Conservation (phyloP, 345 rosid genomes). For the Gossypium arboreum region DNA sequence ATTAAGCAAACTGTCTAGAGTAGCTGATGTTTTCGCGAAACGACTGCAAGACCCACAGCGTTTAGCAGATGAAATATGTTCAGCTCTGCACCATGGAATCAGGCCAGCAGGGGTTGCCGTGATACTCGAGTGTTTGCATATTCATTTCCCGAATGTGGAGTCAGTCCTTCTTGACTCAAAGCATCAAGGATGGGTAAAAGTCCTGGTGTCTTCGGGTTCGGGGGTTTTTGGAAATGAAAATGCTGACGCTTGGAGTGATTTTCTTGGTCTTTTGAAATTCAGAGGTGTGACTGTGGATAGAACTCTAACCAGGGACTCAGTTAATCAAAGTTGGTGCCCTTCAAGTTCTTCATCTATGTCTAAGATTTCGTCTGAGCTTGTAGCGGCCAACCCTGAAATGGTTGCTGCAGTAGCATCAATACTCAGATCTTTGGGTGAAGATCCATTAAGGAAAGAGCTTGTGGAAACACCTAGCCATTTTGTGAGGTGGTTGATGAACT, state of each 20-base stretch:
- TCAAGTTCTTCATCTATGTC: constrained; percentile 32
- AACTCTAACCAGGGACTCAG: constrained; percentile 21
- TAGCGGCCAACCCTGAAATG: constrained; percentile 46
- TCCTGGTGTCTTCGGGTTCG: constrained; percentile 56
- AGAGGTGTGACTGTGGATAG: constrained; percentile 43
- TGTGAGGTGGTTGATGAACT: constrained; percentile 81
- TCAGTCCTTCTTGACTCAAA: constrained; percentile 40
- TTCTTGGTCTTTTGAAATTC: constrained; percentile 56
- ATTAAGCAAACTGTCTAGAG: constrained; percentile 89
- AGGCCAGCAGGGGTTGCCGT: constrained; percentile 86
- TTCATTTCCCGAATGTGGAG: constrained; percentile 64
- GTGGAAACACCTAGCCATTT: constrained; percentile 69
- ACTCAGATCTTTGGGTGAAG: constrained; percentile 73
- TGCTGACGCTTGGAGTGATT: constrained; percentile 66
- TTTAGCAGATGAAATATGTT: constrained; percentile 67
- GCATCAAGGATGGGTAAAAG: constrained; percentile 53
- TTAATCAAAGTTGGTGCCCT: constrained; percentile 68
- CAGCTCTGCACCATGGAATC: constrained; percentile 69
- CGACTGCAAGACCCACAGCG: constrained; percentile 85
- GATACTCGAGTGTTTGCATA: constrained; percentile 71
- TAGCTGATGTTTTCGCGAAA: constrained; percentile 80
- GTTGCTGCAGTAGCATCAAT: constrained; percentile 67
- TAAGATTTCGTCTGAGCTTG: constrained; percentile 32
- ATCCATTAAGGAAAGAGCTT: constrained; percentile 82
- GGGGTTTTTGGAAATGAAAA: constrained; percentile 71